Evolutionary conservation across 2,329 filamentous ascomycete genomes (phyloP), one percentile per base, ranked within the genome.

Genomic region (Rhinocladiella mackenziei): DNA sequence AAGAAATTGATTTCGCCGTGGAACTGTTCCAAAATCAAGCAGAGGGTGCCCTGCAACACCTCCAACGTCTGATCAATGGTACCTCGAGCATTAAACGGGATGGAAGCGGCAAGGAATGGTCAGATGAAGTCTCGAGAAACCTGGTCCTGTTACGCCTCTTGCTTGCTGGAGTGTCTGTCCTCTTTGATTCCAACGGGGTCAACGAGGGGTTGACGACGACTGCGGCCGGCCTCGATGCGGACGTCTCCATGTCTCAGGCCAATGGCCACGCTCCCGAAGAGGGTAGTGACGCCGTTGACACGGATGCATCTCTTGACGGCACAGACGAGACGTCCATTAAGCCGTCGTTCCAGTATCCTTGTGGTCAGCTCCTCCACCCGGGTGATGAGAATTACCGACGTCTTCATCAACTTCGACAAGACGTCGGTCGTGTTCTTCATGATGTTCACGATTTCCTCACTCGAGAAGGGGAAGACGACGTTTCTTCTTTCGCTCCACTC

Each of bases 31-130:
- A 89, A 54, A 84, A 83, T 1, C 89, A 97, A 64, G 83, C 85
- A 4, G 80, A 80, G 44, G 81, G 79, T 29, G 89, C 91, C 2
- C 77, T 91, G 48, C 72, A 81, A 45, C 81, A 87, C 50, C 69
- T 98, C 9, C 78, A 80, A 51, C 78, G 83, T 5, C 75, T 98
- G n/a, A 94, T 88, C 60, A 83, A 86, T 50, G 82, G 87, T 33
- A 78, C 84, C 25, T 84, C 89, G 1, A 83, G 81, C 2, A 83
- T 97, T 40, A 94, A 89, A 64, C 80, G 91, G 44, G 91, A 89
- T 55, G 92, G 92, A 26, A 95, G 91, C 63, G 94, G 94, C 56
- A 98, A 97, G 66, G 91, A 96, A 58, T 98, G 92, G 92, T 96
- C 91, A 0, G 92, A 98, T 62, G 94, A 98, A 63, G 84, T 97